These are phyloP conservation scores for Schoenoplectus tabernaemontani DNA, from an alignment of 202 grass and related monocot genomes.

Conservation along the genomic window DNA sequence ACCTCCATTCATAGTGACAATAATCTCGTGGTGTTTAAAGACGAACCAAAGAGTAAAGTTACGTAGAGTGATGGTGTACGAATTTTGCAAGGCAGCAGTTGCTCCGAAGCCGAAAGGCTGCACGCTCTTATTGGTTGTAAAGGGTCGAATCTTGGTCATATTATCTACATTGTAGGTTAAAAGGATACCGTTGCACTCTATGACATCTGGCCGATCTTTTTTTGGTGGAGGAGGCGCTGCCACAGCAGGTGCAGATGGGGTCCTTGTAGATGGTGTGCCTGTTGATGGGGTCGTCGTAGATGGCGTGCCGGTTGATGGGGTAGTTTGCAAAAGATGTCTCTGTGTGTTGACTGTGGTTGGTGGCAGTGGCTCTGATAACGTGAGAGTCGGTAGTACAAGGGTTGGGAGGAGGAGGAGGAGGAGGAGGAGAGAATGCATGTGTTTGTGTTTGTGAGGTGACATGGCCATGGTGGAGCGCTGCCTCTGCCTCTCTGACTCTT, in stretches of 20 bases:
- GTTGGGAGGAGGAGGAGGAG: not conserved
- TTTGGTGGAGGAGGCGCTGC: constrained; percentile 3
- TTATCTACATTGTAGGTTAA: constrained; percentile 41
- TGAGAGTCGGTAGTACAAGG: not conserved
- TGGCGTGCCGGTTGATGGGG: not conserved
- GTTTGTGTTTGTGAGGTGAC: not conserved
- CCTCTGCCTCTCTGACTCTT: not conserved
- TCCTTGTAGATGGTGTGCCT: not conserved
- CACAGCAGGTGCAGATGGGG: not conserved
- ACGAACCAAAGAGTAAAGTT: constrained; percentile 35
- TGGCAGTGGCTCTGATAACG: not conserved
- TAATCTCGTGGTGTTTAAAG: constrained; percentile 51
- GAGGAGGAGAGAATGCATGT: not conserved
- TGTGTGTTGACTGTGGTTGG: not conserved
- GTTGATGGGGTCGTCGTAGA: not conserved
- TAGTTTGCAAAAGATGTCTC: constrained; percentile 1
- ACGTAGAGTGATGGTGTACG: constrained; percentile 36
- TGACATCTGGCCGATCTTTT: constrained; percentile 9
- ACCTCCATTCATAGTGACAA: constrained; percentile 34
- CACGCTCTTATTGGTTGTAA: constrained; percentile 10
- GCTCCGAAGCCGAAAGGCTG: constrained; percentile 66
- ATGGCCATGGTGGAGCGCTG: constrained; percentile 9
- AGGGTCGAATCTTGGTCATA: constrained; percentile 47
- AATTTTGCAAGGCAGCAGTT: constrained; percentile 46
- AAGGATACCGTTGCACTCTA: constrained; percentile 63